Evolutionary conservation across 306 rosid species (phyloP).

Genomic region (Ormosia emarginata): DNA sequence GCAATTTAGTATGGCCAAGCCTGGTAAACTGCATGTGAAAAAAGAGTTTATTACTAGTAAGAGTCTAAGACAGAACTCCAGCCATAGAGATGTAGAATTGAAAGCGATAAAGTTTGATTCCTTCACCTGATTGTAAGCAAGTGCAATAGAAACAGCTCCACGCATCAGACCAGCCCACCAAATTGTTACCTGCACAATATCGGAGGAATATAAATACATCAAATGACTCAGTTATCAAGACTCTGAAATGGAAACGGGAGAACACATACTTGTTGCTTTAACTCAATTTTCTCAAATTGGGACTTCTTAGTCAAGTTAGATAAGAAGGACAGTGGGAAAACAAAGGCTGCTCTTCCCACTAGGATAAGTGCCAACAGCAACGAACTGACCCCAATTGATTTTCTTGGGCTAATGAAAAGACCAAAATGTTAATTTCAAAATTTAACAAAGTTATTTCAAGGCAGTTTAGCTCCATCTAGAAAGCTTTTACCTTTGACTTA

Average conservation of each 20-base stretch:
- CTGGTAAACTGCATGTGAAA: conserved; percentile 68
- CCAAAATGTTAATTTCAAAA: conserved; percentile 19
- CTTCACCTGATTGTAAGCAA: conserved; percentile 89
- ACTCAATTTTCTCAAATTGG: conserved; percentile 51
- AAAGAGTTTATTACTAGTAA: neutral
- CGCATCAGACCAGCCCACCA: conserved; percentile 99
- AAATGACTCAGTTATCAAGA: neutral
- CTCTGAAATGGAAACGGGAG: neutral
- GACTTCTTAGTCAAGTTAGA: conserved; percentile 81
- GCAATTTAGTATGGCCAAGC: conserved; percentile 68
- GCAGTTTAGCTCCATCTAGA: neutral
- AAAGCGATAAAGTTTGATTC: conserved; percentile 14
- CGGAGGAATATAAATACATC: neutral
- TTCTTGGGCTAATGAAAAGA: conserved; percentile 60
- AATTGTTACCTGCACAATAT: conserved; percentile 62
- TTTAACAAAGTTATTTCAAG: neutral
- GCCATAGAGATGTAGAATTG: neutral
- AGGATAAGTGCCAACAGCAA: conserved; percentile 73
- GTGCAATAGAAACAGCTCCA: conserved; percentile 97
- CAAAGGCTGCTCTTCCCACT: conserved; percentile 95
- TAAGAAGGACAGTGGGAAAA: conserved; percentile 82
- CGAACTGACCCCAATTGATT: conserved; percentile 83
- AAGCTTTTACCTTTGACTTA: conserved; percentile 64
- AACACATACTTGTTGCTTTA: conserved; percentile 80
- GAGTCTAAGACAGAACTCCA: neutral